phyloP scores from a whole-genome alignment of 169 alveolate genomes.

The Cytauxzoon felis region DNA sequence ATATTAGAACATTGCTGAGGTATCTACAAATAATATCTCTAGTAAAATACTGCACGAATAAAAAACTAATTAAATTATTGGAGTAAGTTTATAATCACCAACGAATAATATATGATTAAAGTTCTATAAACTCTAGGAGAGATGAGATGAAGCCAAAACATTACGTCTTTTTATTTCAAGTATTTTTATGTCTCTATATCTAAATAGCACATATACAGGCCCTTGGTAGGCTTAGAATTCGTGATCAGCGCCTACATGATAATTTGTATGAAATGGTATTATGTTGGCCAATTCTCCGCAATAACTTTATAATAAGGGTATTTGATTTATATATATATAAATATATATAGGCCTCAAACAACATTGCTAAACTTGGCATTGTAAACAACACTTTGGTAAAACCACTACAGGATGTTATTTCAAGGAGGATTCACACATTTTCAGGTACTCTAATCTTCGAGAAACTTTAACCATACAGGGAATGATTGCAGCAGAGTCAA shows the following conservation, averaged over 20 bases:
- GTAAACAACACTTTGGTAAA: constrained; percentile 55
- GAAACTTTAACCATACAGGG: constrained; percentile 9
- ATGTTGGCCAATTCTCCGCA: constrained; percentile 75
- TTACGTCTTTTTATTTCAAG: constrained; percentile 72
- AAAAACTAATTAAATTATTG: constrained; percentile 30
- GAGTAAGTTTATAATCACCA: constrained; percentile 42
- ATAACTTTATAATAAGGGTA: constrained; percentile 68
- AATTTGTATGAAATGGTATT: constrained; percentile 70
- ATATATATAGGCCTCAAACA: constrained; percentile 60
- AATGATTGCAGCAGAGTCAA: constrained; percentile 50
- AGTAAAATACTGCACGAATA: constrained; percentile 10
- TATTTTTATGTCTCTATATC: constrained; percentile 5
- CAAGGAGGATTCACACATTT: constrained; percentile 52
- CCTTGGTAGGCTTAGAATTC: constrained; percentile 55
- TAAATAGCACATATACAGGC: constrained; percentile 26
- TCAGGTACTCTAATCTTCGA: constrained; percentile 40
- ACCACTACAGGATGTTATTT: constrained; percentile 62
- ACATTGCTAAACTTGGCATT: constrained; percentile 65
- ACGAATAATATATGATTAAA: constrained; percentile 28
- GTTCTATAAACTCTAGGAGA: constrained; percentile 61
- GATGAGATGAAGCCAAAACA: constrained; percentile 75
- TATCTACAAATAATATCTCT: constrained; percentile 67
- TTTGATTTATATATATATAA: neutral
- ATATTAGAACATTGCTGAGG: constrained; percentile 62
- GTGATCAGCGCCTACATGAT: constrained; percentile 65